Base-by-base conservation (phyloP, 129 eudicot genomes). In the Heracleum sosnowskyi region DNA sequence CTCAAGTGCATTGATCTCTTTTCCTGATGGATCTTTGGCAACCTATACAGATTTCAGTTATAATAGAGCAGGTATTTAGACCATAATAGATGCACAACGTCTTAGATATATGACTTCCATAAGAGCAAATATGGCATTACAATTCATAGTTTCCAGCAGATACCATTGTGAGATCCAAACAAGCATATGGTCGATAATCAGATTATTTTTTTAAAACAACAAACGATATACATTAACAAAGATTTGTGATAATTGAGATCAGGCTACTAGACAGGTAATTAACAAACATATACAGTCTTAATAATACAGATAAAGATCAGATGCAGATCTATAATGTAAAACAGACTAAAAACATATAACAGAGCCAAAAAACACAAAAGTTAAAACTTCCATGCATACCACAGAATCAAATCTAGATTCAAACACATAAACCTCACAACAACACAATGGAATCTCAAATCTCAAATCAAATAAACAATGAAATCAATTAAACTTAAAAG, bases 11-110 rank as follows among this genome's bases (percentile, higher is more conserved):
- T 90, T 90, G 80, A 90, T 90, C 22, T 88, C 92, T 44, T 87
- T 74, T 12, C 96, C 94, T 46, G 91, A 79, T 76, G 94, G 94
- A 37, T 90, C 85, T 87, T 90, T 90, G 5, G 94, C 94, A 82
- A 90, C 94, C 94, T 90, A 28, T 22, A 20, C 73, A 74, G 8
- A 78, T 35, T 69, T 11, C 11, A 78, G 29, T 13, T 17, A 77
- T 35, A 68, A 33, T 37, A 44, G 12, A 36, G 16, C 13, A 55
- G 4, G 20, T 10, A 69, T 15, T 17, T 5, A 6, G 3, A 20
- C 26, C 24, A 7, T 8, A 34, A 69, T 5, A 69, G 11, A 16
- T 34, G 1, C 40, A 34, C 26, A 36, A 18, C 18, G 5, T 18
- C 45, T 18, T 35, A 36, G n/a, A 35, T 4, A 69, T 35, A 29